Conservation (phyloP, 495 filamentous ascomycete genomes). For the Darksidea phi region DNA sequence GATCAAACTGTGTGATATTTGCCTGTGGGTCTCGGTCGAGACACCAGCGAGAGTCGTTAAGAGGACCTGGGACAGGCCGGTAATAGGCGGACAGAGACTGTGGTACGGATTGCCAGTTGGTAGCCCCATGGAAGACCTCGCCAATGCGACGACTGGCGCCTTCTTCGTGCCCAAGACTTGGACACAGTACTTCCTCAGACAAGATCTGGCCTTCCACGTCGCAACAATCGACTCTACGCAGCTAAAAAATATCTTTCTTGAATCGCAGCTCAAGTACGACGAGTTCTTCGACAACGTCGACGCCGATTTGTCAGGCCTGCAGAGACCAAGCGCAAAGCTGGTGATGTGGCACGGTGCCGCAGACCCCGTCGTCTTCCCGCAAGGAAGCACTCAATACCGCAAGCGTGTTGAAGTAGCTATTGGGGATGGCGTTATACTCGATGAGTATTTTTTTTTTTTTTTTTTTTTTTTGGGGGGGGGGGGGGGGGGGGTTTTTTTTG, state of each 20-base stretch:
- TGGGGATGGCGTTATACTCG: conserved; percentile 7
- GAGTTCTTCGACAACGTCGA: conserved; percentile 5
- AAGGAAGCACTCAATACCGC: conserved; percentile 35
- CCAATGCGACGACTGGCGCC: background rate
- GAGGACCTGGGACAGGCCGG: background rate
- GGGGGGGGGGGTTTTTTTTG: too few relatives aligned
- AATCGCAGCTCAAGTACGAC: conserved; percentile 4
- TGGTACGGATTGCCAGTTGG: conserved; percentile 1
- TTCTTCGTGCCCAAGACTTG: conserved; percentile 9
- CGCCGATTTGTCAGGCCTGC: conserved; percentile 11
- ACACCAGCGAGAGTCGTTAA: too few relatives aligned
- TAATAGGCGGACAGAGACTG: background rate
- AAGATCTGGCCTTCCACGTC: background rate
- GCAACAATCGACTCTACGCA: background rate
- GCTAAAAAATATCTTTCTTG: conserved; percentile 1
- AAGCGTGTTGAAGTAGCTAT: conserved; percentile 16
- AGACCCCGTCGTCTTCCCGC: conserved; percentile 34
- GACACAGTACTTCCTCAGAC: background rate
- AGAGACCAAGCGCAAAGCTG: background rate
- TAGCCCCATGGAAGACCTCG: background rate
- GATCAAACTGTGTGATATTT: too few relatives aligned
- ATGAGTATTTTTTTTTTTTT: conserved; percentile 33
- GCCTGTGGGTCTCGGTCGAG: too few relatives aligned
- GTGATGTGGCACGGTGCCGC: conserved; percentile 29
- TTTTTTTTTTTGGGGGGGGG: too few relatives aligned